Percentiles rank a stretch among this genome's conserved stretches.
phyloP scores from a whole-genome alignment of 2,329 filamentous ascomycete species.

The Aspergillus uvarum region DNA sequence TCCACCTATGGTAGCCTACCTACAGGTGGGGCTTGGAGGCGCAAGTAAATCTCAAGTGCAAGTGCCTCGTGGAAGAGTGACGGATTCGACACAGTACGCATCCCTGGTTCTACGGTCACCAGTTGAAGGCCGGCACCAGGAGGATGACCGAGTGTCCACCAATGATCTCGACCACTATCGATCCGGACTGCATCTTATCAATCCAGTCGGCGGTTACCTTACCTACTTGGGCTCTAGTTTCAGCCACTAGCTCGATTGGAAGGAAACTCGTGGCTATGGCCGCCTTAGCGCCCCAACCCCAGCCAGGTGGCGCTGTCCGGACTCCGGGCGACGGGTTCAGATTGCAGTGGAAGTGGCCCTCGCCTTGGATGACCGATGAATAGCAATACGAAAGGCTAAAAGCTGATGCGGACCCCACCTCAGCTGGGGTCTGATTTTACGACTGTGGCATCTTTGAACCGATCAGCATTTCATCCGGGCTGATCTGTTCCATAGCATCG shows the following conservation, averaged over 20 bases:
- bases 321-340: not conserved
- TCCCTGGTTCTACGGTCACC: not conserved
- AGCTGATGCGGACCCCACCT: not conserved
- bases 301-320: conserved; percentile 5
- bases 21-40: conserved; percentile 1
- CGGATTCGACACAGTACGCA: not conserved
- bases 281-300: conserved; percentile 6
- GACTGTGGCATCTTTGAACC: not conserved
- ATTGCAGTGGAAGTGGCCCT: not conserved
- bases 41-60: not conserved
- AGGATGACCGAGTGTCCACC: not conserved
- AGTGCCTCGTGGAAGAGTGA: conserved; percentile 7
- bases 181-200: conserved; percentile 6
- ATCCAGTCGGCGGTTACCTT: conserved; percentile 7
- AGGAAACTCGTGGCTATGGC: not conserved
- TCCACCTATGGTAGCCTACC: conserved; percentile 2
- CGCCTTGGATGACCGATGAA: not conserved
- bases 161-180: conserved; percentile 1
- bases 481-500: not conserved
- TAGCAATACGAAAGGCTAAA: not conserved
- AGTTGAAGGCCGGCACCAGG: conserved; percentile 1
- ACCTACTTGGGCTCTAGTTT: not conserved
- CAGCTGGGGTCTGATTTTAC: not conserved
- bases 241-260: not conserved
- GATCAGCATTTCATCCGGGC: not conserved